Percentiles rank a stretch among this genome's conserved stretches.
These are phyloP conservation scores for Dalbergia cultrata DNA, from an alignment of 306 rosid species.

Conservation along the genomic window DNA sequence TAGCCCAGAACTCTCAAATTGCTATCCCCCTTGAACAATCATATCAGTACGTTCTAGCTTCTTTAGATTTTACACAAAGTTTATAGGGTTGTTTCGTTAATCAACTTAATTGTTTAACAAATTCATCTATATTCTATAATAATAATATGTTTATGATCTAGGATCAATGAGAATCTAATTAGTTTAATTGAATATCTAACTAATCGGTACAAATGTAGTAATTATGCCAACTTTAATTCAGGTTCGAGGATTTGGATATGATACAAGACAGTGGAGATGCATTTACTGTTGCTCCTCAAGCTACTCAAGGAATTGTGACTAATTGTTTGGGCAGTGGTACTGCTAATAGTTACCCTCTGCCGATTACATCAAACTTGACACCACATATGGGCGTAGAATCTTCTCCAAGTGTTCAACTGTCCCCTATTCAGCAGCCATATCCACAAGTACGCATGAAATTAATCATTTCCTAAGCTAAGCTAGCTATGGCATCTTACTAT, in stretches of 20 bases:
- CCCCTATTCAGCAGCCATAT: not conserved
- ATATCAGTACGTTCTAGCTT: slow-evolving; percentile 15
- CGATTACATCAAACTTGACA: not conserved
- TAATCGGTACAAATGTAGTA: not conserved
- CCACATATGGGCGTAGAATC: not conserved
- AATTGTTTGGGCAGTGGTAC: not conserved
- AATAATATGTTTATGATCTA: not conserved
- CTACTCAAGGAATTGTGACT: not conserved
- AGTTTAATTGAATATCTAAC: not conserved
- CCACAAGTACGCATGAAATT: slow-evolving; percentile 25
- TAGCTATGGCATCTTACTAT: not conserved
- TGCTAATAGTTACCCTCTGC: not conserved
- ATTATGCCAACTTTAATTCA: slow-evolving; percentile 17
- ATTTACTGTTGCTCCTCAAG: not conserved
- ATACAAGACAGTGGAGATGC: not conserved
- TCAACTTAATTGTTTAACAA: not conserved
- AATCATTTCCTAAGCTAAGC: not conserved
- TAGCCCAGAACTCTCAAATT: not conserved
- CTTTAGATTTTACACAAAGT: not conserved
- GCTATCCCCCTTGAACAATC: not conserved
- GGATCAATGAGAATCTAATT: not conserved
- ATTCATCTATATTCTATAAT: not conserved
- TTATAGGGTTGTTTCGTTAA: not conserved
- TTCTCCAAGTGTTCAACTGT: slow-evolving; percentile 15
- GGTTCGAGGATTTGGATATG: not conserved